These are phyloP conservation scores for Mycena polygramma DNA, from an alignment of 768 basidiomycete genomes.

Conservation along the genomic window DNA sequence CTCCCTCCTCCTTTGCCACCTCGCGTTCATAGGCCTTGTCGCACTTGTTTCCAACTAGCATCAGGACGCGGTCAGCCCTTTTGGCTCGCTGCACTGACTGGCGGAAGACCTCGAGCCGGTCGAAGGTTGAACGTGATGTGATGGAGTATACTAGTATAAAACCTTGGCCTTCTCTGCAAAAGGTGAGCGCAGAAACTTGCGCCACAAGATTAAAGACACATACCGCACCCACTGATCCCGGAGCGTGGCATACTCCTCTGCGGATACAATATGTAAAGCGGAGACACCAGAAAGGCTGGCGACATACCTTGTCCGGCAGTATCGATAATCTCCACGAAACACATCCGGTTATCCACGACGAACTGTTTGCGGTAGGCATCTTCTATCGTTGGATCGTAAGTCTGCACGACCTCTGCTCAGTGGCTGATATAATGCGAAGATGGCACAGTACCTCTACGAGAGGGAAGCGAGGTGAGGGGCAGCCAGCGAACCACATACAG, in stretches of 20 bases:
- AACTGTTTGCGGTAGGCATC: constrained; percentile 97
- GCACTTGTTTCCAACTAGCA: constrained; percentile 96
- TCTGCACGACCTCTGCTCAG: constrained; percentile 58
- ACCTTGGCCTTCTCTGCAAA: constrained; percentile 89
- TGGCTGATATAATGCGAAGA: constrained; percentile 32
- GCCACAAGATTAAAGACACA: constrained; percentile 47
- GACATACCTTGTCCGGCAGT: constrained; percentile 94
- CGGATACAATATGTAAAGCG: constrained; percentile 34
- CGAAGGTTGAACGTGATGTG: constrained; percentile 90
- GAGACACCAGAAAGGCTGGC: constrained; percentile 22
- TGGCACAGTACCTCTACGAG: constrained; percentile 30
- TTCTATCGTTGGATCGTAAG: constrained; percentile 98
- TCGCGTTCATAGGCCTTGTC: constrained; percentile 92
- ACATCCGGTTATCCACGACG: constrained; percentile 94
- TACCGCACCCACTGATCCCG: constrained; percentile 99
- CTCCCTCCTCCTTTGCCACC: constrained; percentile 92
- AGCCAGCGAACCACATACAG: constrained; percentile 17
- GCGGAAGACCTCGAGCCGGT: constrained; percentile 90
- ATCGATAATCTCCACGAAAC: constrained; percentile 96
- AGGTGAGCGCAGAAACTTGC: constrained; percentile 26
- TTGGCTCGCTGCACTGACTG: constrained; percentile 94
- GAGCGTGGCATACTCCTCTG: constrained; percentile 97
- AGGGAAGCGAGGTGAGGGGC: constrained; percentile 17
- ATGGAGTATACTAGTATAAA: constrained; percentile 98
- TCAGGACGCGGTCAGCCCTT: constrained; percentile 86